phyloP scores from a whole-genome alignment of 257 asterid genomes.

The Striga asiatica region DNA sequence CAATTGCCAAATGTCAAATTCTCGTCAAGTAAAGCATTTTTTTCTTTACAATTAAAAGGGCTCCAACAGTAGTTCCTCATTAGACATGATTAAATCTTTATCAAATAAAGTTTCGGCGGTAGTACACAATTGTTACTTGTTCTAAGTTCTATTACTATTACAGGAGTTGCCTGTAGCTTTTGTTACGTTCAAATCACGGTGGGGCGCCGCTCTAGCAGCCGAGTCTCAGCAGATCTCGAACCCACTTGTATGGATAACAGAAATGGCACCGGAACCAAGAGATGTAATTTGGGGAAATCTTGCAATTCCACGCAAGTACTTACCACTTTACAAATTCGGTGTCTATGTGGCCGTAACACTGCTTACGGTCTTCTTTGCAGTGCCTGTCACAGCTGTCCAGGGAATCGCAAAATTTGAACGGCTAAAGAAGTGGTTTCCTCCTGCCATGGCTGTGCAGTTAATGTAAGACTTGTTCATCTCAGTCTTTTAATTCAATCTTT shows the following conservation, averaged over 20 bases:
- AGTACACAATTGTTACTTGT: constrained; percentile 1
- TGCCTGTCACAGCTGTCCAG: constrained; percentile 88
- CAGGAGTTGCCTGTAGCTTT: constrained; percentile 68
- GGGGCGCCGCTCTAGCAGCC: constrained; percentile 95
- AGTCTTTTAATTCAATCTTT: background rate
- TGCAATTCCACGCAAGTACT: constrained; percentile 36
- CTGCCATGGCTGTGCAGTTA: constrained; percentile 80
- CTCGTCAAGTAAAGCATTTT: too few species aligned
- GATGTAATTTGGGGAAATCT: constrained; percentile 80
- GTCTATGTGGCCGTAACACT: constrained; percentile 49
- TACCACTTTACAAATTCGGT: constrained; percentile 53
- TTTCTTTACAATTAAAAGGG: too few species aligned
- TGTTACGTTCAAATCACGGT: constrained; percentile 75
- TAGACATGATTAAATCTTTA: too few species aligned
- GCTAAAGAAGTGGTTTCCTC: constrained; percentile 82
- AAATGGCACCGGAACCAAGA: constrained; percentile 93
- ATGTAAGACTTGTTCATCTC: constrained; percentile 39
- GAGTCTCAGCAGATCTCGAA: constrained; percentile 84
- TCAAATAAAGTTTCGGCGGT: too few species aligned
- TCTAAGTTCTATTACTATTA: background rate
- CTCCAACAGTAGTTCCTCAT: too few species aligned
- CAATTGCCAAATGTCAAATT: too few species aligned
- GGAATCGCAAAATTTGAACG: constrained; percentile 83
- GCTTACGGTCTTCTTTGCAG: constrained; percentile 79
- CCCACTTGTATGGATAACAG: constrained; percentile 79